These are phyloP conservation scores for Agroathelia rolfsii DNA, from an alignment of 1,284 basidiomycete genomes.

Conservation along the genomic window DNA sequence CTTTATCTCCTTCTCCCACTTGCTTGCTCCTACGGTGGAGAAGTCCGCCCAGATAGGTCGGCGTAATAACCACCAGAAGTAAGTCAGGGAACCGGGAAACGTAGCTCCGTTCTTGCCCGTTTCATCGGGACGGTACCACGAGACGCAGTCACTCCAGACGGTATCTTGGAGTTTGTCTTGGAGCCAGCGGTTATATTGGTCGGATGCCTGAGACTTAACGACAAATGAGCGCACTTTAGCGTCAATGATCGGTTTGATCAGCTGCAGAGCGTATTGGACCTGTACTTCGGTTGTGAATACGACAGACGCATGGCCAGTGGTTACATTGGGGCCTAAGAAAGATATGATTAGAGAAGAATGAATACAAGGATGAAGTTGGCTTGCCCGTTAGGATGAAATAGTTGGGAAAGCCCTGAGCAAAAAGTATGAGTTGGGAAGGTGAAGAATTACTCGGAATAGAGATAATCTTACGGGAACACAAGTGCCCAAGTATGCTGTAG, in stretches of 20 bases:
- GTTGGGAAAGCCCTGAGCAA: constrained; percentile 28
- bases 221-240: constrained; percentile 36
- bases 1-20: constrained; percentile 9
- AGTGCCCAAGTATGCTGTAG: constrained; percentile 31
- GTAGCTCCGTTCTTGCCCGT: constrained; percentile 31
- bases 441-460: no score
- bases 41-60: constrained; percentile 30
- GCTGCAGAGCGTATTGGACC: constrained; percentile 34
- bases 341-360: background rate
- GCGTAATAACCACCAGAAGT: constrained; percentile 40
- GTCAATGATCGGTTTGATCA: constrained; percentile 37
- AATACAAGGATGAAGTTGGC: no score
- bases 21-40: constrained; percentile 9
- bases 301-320: constrained; percentile 42
- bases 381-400: constrained; percentile 29
- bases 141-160: constrained; percentile 39
- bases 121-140: constrained; percentile 32
- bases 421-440: no score
- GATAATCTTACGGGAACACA: no score
- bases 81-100: constrained; percentile 36
- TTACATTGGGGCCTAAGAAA: constrained; percentile 32
- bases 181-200: constrained; percentile 37
- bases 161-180: constrained; percentile 31
- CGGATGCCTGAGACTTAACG: constrained; percentile 30
- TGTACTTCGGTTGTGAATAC: constrained; percentile 41